Conservation (phyloP, 257 asterid genomes). For the Verbascum thapsus region DNA sequence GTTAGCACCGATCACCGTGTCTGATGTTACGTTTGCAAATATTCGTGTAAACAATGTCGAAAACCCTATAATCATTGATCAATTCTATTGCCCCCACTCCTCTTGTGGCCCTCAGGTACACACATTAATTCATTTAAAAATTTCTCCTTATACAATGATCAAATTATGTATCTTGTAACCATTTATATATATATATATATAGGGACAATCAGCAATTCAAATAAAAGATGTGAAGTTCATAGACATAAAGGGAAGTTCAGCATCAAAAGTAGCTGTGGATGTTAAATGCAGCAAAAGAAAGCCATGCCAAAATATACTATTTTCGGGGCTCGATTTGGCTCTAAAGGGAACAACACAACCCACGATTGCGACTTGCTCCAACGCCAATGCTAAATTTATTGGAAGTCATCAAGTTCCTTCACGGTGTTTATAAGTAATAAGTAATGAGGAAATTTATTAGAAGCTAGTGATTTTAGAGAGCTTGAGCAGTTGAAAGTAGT, state of each 20-base stretch:
- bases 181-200: background rate
- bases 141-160: too few relatives aligned
- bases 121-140: too few relatives aligned
- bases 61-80: conserved; percentile 42
- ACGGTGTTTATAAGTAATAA: too few relatives aligned
- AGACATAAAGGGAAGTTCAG: conserved; percentile 25
- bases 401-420: conserved; percentile 28
- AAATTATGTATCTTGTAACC: too few relatives aligned
- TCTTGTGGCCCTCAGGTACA: conserved; percentile 9
- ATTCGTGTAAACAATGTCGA: conserved; percentile 18
- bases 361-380: conserved; percentile 25
- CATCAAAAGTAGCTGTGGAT: background rate
- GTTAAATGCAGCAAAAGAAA: conserved; percentile 20
- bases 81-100: conserved; percentile 30
- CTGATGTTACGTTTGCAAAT: conserved; percentile 10
- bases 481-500: too few relatives aligned
- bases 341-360: conserved; percentile 5
- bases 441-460: too few relatives aligned
- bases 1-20: background rate
- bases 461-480: too few relatives aligned
- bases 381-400: conserved; percentile 5
- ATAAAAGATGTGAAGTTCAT: conserved; percentile 22
- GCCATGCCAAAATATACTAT: conserved; percentile 29
- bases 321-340: conserved; percentile 19
- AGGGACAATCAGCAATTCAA: background rate